These are phyloP conservation scores for Nothophytophthora sp. DNA, from an alignment of 352 stramenopile genomes.

Conservation along the genomic window DNA sequence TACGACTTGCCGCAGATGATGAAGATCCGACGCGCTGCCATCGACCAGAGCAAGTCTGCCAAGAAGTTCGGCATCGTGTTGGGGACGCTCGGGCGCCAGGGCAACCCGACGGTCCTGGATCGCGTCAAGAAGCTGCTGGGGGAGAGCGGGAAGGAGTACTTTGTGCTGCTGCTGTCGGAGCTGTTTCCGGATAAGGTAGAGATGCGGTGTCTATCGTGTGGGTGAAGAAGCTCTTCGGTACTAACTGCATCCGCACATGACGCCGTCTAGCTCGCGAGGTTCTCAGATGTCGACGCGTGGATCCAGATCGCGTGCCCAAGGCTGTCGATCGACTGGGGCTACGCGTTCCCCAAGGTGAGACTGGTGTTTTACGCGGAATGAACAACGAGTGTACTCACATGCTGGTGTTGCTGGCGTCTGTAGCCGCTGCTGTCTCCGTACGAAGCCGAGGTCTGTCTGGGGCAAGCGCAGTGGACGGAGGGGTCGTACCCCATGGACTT, in stretches of 20 bases:
- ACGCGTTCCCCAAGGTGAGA: constrained; percentile 91
- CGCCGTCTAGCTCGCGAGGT: constrained; percentile 73
- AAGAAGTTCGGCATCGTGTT: constrained; percentile 97
- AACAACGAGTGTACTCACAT: not conserved
- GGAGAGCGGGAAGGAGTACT: constrained; percentile 88
- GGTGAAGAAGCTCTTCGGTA: not conserved
- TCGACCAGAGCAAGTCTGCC: constrained; percentile 71
- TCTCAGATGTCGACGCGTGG: constrained; percentile 94
- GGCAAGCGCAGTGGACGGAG: constrained; percentile 85
- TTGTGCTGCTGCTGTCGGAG: constrained; percentile 97
- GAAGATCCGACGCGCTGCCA: constrained; percentile 81
- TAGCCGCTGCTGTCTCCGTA: constrained; percentile 97
- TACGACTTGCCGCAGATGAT: constrained; percentile 98
- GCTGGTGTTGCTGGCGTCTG: not conserved
- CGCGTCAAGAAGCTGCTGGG: constrained; percentile 90
- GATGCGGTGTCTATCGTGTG: not conserved
- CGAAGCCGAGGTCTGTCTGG: constrained; percentile 96
- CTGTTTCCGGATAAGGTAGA: constrained; percentile 94
- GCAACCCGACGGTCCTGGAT: constrained; percentile 97
- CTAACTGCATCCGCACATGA: constrained; percentile 2
- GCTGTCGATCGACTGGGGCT: constrained; percentile 99
- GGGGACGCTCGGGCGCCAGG: constrained; percentile 98
- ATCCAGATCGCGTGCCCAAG: constrained; percentile 99
- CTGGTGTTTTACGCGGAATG: not conserved
- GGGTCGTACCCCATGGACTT: constrained; percentile 99